Base-by-base conservation (phyloP, 2,329 filamentous ascomycete genomes). In the Apiospora marii region DNA sequence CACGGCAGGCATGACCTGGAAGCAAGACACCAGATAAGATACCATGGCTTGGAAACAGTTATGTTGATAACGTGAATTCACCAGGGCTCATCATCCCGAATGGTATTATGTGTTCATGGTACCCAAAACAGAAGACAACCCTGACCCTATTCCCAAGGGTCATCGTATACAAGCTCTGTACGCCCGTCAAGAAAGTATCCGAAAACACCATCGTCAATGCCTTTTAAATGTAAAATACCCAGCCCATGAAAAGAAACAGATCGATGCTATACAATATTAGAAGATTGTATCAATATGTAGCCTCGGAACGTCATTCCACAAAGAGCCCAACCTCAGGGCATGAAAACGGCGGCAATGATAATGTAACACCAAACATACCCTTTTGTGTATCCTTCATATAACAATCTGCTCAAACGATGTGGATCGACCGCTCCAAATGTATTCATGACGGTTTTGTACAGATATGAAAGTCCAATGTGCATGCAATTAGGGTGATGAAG, bases 331-430 rank as follows among this genome's bases (percentile, higher is more conserved):
- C 3, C 30, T 16, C 13, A 22, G 34, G 34, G 30, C 19, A 64
- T 61, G 53, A 41, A 64, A 34, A 64, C n/a, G 58, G 19, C 58
- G 3, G 34, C 34, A 64, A n/a, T 41, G 34, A 64, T 41, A 64
- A 64, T 64, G 58, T 30, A 7, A 14, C 19, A 24, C 37, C 19
- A 2, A 24, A 22, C n/a, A 34, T 34, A 41, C 58, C 58, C 10
- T 37, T 64, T 41, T 37, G 34, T 64, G n/a, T 41, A 41, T 64
- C 34, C 34, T 64, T 22, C 58, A 41, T 37, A 37, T 37, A 12
- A 24, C 30, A 37, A n/a, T 64, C 1, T 64, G 22, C 34, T 64
- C 34, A 4, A 24, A 22, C 6, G 34, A 8, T 24, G 34, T 64
- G 10, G n/a, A 24, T 41, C 19, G 22, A 6, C 30, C n/a, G 22